A percentile compares a stretch with the other conserved stretches of the same genome.
These are phyloP conservation scores for Phytophthora multivora DNA, from an alignment of 352 stramenopile species.

Conservation along the genomic window DNA sequence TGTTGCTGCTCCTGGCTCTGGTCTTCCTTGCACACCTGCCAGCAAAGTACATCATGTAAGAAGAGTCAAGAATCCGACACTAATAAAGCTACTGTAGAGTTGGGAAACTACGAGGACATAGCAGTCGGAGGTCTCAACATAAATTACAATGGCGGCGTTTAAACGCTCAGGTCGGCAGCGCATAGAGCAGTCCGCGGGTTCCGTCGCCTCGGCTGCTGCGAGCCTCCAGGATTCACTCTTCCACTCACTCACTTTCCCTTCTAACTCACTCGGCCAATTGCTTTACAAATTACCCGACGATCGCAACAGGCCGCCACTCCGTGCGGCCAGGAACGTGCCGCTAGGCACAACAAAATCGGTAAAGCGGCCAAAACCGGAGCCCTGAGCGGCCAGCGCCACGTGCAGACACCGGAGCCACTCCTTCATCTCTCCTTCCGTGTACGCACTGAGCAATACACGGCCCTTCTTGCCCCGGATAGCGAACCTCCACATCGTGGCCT, in stretches of 20 bases:
- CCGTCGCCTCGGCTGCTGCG: constrained; percentile 17
- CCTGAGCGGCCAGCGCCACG: constrained; percentile 63
- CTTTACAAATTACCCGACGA: constrained; percentile 49
- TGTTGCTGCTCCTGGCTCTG: constrained; percentile 30
- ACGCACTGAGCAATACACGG: constrained; percentile 74
- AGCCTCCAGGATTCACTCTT: constrained; percentile 4
- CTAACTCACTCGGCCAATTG: constrained; percentile 25
- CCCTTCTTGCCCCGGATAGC: constrained; percentile 66
- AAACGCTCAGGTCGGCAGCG: constrained; percentile 28
- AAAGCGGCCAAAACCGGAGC: constrained; percentile 55
- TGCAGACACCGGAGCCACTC: constrained; percentile 83
- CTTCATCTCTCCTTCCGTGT: constrained; percentile 86
- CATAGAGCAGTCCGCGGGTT: constrained; percentile 21
- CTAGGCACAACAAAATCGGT: constrained; percentile 75
- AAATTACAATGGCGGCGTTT: constrained; percentile 50
- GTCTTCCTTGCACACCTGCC: constrained; percentile 30
- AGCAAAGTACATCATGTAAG: constrained; percentile 31
- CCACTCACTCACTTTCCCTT: constrained; percentile 15
- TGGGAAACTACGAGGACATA: constrained; percentile 2
- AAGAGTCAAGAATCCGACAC: too few species aligned
- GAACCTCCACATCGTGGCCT: constrained; percentile 85
- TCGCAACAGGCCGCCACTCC: constrained; percentile 56
- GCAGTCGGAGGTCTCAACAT: constrained; percentile 37
- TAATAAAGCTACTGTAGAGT: neutral
- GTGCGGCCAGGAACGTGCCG: constrained; percentile 64